Percentiles rank a stretch among this genome's conserved stretches.
Conservation (phyloP, 768 basidiomycete genomes). For the Termitomyces sp. region DNA sequence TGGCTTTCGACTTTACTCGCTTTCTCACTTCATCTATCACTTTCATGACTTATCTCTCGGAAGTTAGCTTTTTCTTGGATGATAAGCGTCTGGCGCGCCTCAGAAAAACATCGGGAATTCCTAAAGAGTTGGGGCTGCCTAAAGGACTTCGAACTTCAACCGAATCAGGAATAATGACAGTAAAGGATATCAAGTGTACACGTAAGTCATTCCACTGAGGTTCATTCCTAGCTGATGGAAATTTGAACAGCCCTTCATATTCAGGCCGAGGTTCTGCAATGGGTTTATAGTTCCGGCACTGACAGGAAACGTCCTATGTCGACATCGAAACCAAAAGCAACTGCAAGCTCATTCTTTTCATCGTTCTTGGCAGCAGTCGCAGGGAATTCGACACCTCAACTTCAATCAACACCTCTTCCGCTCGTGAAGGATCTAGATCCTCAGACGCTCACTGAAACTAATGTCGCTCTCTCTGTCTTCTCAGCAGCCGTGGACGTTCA, state of each 20-base stretch:
- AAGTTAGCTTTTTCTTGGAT: slow-evolving; percentile 81
- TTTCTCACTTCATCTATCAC: slow-evolving; percentile 91
- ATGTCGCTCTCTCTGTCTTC: slow-evolving; percentile 59
- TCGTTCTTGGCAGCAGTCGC: slow-evolving; percentile 38
- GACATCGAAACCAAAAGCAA: slow-evolving; percentile 27
- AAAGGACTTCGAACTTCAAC: slow-evolving; percentile 53
- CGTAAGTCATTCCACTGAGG: slow-evolving; percentile 34
- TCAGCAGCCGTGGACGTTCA: slow-evolving; percentile 61
- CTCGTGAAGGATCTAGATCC: slow-evolving; percentile 30
- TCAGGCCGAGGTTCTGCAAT: slow-evolving; percentile 74
- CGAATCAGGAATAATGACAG: slow-evolving; percentile 59
- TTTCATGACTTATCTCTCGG: slow-evolving; percentile 78
- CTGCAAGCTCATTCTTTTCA: slow-evolving; percentile 42
- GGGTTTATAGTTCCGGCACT: slow-evolving; percentile 65
- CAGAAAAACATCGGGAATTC: slow-evolving; percentile 53
- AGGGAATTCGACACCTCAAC: slow-evolving; percentile 30
- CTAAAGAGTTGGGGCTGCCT: slow-evolving; percentile 48
- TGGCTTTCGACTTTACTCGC: slow-evolving; percentile 80
- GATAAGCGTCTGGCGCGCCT: slow-evolving; percentile 65
- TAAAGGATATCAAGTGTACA: slow-evolving; percentile 57
- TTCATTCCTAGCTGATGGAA: slow-evolving; percentile 4
- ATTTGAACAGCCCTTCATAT: slow-evolving; percentile 60
- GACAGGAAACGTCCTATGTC: slow-evolving; percentile 44
- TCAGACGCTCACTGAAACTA: slow-evolving; percentile 40
- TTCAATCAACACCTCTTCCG: slow-evolving; percentile 28